Percentiles rank a stretch among this genome's conserved stretches.
Conservation (phyloP, 2,329 filamentous ascomycete species). For the Aspergillus calidoustus region DNA sequence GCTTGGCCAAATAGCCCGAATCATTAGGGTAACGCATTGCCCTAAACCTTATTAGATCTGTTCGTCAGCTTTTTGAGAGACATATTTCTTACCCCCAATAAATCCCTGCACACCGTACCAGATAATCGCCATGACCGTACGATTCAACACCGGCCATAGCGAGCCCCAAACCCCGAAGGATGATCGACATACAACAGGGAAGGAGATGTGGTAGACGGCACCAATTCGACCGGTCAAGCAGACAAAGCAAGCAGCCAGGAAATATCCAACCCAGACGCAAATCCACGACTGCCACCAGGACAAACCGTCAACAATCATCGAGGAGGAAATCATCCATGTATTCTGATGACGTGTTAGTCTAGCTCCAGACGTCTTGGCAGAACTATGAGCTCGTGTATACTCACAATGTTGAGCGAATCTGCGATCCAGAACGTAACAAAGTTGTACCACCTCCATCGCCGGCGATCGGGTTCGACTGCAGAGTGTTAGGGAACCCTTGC, state of each 20-base stretch:
- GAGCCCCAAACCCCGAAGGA: slow-evolving; percentile 90
- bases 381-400: slow-evolving; percentile 20
- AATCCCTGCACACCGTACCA: slow-evolving; percentile 80
- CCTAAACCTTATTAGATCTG: slow-evolving; percentile 47
- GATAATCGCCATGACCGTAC: slow-evolving; percentile 83
- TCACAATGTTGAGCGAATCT: slow-evolving; percentile 78
- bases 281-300: slow-evolving; percentile 93
- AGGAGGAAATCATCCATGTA: slow-evolving; percentile 91
- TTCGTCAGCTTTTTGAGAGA: background rate
- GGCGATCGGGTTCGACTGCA: slow-evolving; percentile 75
- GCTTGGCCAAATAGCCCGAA: slow-evolving; percentile 75
- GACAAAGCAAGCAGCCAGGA: slow-evolving; percentile 75
- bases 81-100: slow-evolving; percentile 65
- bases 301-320: slow-evolving; percentile 76
- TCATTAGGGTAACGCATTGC: slow-evolving; percentile 86
- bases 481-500: slow-evolving; percentile 13
- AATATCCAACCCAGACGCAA: slow-evolving; percentile 87
- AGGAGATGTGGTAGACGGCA: slow-evolving; percentile 85
- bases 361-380: background rate
- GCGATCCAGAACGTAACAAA: slow-evolving; percentile 88
- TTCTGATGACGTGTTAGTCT: slow-evolving; percentile 54
- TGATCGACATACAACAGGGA: slow-evolving; percentile 77
- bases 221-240: slow-evolving; percentile 81
- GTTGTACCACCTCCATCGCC: slow-evolving; percentile 86
- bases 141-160: slow-evolving; percentile 86